These are phyloP conservation scores for Alternaria burnsii DNA, from an alignment of 2,329 filamentous ascomycete species.

Conservation along the genomic window DNA sequence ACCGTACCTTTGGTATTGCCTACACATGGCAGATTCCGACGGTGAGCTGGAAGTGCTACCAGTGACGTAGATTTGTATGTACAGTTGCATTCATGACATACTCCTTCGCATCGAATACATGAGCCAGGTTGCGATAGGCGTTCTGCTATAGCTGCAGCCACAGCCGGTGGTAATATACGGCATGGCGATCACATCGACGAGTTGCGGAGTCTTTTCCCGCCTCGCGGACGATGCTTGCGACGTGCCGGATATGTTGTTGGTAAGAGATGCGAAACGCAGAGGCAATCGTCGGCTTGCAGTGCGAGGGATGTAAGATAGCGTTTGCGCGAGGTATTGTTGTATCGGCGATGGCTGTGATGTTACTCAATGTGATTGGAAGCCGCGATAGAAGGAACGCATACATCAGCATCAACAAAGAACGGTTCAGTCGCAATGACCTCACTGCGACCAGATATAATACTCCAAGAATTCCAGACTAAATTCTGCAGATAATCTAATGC, in stretches of 20 bases:
- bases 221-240: neutral
- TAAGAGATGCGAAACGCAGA: neutral
- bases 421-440: neutral
- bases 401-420: neutral
- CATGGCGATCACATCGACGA: neutral
- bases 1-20: neutral
- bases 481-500: neutral
- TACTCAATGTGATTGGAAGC: neutral
- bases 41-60: neutral
- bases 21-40: neutral
- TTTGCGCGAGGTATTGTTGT: neutral
- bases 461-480: neutral
- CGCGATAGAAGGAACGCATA: neutral
- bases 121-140: neutral
- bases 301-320: neutral
- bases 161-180: neutral
- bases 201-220: neutral
- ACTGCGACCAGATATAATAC: neutral
- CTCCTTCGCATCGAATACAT: neutral
- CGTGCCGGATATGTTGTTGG: neutral
- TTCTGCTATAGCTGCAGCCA: neutral
- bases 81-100: neutral
- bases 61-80: neutral
- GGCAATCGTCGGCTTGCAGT: neutral
- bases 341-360: constrained; percentile 1